Percentiles rank a stretch among this genome's conserved stretches.
Evolutionary conservation across 1,284 basidiomycete species (phyloP).

Genomic region (Cryptococcus depauperatus): DNA sequence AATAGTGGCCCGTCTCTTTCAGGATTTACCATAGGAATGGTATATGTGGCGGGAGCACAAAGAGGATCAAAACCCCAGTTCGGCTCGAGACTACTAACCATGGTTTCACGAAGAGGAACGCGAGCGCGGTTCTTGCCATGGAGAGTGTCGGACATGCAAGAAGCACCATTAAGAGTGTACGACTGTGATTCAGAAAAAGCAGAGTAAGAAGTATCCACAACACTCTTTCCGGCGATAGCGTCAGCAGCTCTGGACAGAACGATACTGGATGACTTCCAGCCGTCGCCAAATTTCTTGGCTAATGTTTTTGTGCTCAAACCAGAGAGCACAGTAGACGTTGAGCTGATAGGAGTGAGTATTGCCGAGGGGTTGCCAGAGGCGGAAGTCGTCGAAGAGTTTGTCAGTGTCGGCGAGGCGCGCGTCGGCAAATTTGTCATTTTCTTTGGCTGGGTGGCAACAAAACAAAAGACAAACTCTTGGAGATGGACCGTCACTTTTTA

Average conservation of each 20-base stretch:
- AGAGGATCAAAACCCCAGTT: neutral
- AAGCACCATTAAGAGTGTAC: conserved; percentile 2
- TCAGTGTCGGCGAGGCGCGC: neutral
- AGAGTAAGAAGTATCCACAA: neutral
- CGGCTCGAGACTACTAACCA: no score
- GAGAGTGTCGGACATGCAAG: neutral
- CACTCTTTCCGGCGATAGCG: neutral
- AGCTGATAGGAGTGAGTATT: neutral
- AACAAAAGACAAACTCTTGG: neutral
- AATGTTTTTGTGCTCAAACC: no score
- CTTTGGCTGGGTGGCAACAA: neutral
- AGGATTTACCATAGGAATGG: no score
- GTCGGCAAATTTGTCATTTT: neutral
- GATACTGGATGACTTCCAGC: conserved; percentile 12
- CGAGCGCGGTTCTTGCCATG: conserved; percentile 2
- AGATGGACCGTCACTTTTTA: no score
- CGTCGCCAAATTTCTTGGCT: conserved; percentile 13
- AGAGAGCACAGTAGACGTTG: no score
- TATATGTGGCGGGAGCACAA: no score
- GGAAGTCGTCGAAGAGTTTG: neutral
- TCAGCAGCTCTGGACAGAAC: neutral
- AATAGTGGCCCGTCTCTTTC: no score
- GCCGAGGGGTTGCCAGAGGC: conserved; percentile 2
- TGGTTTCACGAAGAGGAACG: neutral
- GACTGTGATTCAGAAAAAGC: conserved; percentile 6